A percentile compares a stretch with the other conserved stretches of the same genome.
Evolutionary conservation across 345 rosid species (phyloP).

Genomic region (Moricandia moricandioides): DNA sequence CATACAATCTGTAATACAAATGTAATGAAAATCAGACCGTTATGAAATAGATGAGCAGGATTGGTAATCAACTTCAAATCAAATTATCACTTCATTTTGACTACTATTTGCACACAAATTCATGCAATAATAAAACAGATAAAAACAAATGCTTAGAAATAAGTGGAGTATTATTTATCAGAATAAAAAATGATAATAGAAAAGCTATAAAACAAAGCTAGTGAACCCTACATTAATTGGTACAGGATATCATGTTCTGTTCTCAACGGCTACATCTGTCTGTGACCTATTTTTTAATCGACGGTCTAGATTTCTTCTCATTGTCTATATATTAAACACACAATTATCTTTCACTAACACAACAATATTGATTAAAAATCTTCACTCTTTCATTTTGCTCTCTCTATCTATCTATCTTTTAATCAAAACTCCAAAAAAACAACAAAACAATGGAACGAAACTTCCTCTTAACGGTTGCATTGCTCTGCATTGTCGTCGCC

Average conservation of each 20-base stretch:
- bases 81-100: not conserved
- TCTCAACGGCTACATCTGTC: slow-evolving; percentile 53
- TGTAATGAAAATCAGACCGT: not conserved
- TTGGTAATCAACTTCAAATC: not conserved
- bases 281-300: slow-evolving; percentile 30
- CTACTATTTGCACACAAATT: not conserved
- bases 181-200: not conserved
- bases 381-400: not conserved
- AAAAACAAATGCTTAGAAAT: no score
- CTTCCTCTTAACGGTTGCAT: slow-evolving; percentile 24
- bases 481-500: slow-evolving; percentile 47
- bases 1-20: not conserved
- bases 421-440: not conserved
- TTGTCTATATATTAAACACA: slow-evolving; percentile 15
- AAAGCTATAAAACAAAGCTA: slow-evolving; percentile 1
- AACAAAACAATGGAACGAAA: slow-evolving; percentile 26
- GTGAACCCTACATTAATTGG: not conserved
- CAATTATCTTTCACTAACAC: slow-evolving; percentile 1
- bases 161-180: no score
- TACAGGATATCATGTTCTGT: slow-evolving; percentile 9
- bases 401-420: not conserved
- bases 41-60: not conserved
- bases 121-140: not conserved
- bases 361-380: not conserved
- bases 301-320: slow-evolving; percentile 41